Percentiles rank a stretch among this genome's conserved stretches.
phyloP scores from a whole-genome alignment of 108 stramenopile species.

The Nitzschia inconspicua region DNA sequence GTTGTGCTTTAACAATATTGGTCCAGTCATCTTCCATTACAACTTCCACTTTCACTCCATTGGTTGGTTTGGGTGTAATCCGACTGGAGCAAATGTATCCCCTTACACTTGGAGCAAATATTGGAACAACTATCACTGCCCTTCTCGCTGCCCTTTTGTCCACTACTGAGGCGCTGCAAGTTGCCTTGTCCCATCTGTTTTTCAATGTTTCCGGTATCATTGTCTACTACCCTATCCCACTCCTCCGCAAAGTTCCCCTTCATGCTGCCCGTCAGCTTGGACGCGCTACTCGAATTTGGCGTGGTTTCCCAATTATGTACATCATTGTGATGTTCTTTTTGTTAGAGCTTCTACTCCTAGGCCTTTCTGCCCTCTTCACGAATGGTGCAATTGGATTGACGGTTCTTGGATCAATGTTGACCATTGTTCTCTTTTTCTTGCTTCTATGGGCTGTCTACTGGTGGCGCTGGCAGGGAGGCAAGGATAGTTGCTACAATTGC shows the following conservation, averaged over 20 bases:
- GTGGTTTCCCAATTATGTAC: conserved; percentile 65
- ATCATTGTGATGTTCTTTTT: conserved; percentile 66
- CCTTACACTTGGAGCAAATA: conserved; percentile 79
- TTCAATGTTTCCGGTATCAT: conserved; percentile 82
- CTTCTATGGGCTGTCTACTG: conserved; percentile 38
- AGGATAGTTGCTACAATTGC: conserved; percentile 17
- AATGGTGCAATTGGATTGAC: conserved; percentile 58
- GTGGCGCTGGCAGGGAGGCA: conserved; percentile 49
- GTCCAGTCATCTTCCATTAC: conserved; percentile 82
- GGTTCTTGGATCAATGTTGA: conserved; percentile 57
- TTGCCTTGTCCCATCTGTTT: conserved; percentile 76
- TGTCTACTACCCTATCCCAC: conserved; percentile 81
- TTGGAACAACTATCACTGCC: conserved; percentile 78
- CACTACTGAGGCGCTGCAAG: conserved; percentile 56
- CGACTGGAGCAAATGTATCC: conserved; percentile 69
- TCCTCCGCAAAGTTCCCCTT: conserved; percentile 70
- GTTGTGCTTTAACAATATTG: conserved; percentile 73
- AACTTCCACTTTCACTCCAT: conserved; percentile 77
- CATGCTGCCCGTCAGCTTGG: conserved; percentile 60
- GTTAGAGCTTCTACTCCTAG: conserved; percentile 58
- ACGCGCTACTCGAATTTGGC: conserved; percentile 49
- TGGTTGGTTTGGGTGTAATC: conserved; percentile 74
- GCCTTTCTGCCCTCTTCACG: conserved; percentile 49
- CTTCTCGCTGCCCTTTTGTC: conserved; percentile 63
- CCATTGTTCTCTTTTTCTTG: conserved; percentile 30